Base-by-base conservation (phyloP, 495 filamentous ascomycete genomes). In the Podospora bellae-mahoneyi region DNA sequence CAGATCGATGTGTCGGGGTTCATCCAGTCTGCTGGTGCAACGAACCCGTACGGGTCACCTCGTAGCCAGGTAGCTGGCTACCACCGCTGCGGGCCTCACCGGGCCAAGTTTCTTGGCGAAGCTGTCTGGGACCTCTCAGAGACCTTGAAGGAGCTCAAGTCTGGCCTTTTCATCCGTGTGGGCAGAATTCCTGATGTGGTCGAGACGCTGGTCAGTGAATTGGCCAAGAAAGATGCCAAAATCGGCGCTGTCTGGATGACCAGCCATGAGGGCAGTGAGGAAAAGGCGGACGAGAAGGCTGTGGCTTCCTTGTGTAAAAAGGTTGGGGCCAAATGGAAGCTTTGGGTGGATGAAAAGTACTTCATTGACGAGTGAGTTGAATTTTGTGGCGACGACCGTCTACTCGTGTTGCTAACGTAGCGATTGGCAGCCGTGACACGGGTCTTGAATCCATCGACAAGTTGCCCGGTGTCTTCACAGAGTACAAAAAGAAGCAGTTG, bases 1-100 rank as follows among this genome's bases (percentile, higher is more conserved):
- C 88, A 92, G 69, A 74, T 92, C 30, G 89, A 92, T 71, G 80
- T 90, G n/a, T 88, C 87, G 1, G 90, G 90, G 20, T 88, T 92
- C 72, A 73, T 92, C 9, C 71, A 74, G 6, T 10, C 2, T 48
- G 73, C 78, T 44, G 80, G 74, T 13, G 53, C 61, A 23, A 48
- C 70, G 53, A 86, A 77, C 16, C 89, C 90, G 0, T 91, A 85
- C 65, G 83, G 83, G 3, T 84, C 86, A 72, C 87, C 88, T 13
- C 80, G 83, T 53, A 86, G 85, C 64, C 68, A 75, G 10, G 75
- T 88, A 34, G 88, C 81, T 7, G 78, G 78, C 15, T 89, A 91
- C 72, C 89, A 87, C 88, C 77, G 89, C 67, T 90, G 87, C 69
- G 90, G 90, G 1, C 86, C 84, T 20, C 86, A 90, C 70, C 84